Evolutionary conservation across 106 monocot species (phyloP), one percentile per base, ranked within the genome.

Genomic region (Amphibolis antarctica): DNA sequence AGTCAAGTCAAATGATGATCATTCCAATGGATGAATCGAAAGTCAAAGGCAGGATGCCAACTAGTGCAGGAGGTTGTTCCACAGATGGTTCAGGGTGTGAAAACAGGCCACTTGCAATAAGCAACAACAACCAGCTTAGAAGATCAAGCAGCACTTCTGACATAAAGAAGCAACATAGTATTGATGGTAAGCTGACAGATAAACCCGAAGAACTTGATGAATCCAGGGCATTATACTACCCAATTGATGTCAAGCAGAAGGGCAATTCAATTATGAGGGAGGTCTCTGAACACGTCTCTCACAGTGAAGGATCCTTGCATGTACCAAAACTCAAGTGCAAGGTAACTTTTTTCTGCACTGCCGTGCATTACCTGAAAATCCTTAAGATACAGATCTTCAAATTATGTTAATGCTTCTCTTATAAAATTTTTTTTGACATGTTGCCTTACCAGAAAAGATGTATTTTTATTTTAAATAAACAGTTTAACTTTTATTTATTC

Each of bases 281-380:
- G 23, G 44, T 17, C 11, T 30, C 64, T 73, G 72, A 50, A 66
- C 43, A 57, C 28, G 36, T 55, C 43, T 74, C 66, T 11, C 69
- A 69, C 63, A 71, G 65, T 75, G 87, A 88, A 70, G 77, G 72
- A 58, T 77, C 72, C 36, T 74, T 78, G 66, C 60, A 77, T 70
- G 59, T 81, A 26, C 82, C 98, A 42, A 98, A 98, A 61, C 69
- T 91, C 36, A 82, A 70, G 53, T 98, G 98, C 66, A 70, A 85
- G 76, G 98, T 98, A 23, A 87, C 81, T 51, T 60, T 15, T 60
- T 63, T 0, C 23, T 50, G 9, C 55, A 55, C 12, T 24, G 7
- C 7, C 7, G 36, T 45, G 19, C n/a, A 29, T 68, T 49, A 15
- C 12, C 44, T 55, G 50, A 53, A 36, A 36, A 2, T 55, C 20